A percentile compares a stretch with the other conserved stretches of the same genome.
phyloP scores from a whole-genome alignment of 2,329 filamentous ascomycete species.

The Sporothrix inflata region DNA sequence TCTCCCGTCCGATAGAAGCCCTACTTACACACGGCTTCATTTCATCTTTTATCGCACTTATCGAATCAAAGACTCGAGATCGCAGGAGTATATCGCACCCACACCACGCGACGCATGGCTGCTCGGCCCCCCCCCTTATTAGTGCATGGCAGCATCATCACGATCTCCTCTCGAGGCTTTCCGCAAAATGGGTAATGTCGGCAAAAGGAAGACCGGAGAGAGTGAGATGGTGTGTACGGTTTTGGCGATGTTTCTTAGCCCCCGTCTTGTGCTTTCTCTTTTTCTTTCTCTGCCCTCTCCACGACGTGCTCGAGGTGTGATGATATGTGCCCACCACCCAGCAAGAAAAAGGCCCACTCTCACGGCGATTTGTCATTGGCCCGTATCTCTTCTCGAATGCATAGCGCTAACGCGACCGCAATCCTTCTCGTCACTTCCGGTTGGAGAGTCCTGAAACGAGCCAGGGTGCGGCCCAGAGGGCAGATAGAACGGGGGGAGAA shows the following conservation, averaged over 20 bases:
- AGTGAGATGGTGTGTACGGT: neutral
- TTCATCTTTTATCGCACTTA: neutral
- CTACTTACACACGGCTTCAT: neutral
- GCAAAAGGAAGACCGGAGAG: neutral
- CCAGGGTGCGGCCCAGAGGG: neutral
- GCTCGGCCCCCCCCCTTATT: neutral
- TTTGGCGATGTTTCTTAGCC: neutral
- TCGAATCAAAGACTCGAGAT: neutral
- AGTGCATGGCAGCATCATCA: slow-evolving; percentile 9
- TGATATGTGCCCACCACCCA: neutral
- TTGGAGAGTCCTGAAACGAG: slow-evolving; percentile 23
- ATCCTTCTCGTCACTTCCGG: slow-evolving; percentile 22
- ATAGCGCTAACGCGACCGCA: slow-evolving; percentile 18
- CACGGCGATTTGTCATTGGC: slow-evolving; percentile 22
- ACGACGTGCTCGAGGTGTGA: neutral
- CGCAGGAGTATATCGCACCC: neutral
- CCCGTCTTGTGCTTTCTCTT: neutral
- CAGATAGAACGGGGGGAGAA: neutral
- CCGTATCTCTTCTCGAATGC: neutral
- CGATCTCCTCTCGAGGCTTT: neutral
- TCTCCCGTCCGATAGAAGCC: neutral
- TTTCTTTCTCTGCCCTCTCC: neutral
- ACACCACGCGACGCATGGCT: neutral
- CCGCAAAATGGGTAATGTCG: neutral
- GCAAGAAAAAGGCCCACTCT: neutral